Evolutionary conservation across 2,329 filamentous ascomycete genomes (phyloP).

Genomic region (Fusarium sp.): DNA sequence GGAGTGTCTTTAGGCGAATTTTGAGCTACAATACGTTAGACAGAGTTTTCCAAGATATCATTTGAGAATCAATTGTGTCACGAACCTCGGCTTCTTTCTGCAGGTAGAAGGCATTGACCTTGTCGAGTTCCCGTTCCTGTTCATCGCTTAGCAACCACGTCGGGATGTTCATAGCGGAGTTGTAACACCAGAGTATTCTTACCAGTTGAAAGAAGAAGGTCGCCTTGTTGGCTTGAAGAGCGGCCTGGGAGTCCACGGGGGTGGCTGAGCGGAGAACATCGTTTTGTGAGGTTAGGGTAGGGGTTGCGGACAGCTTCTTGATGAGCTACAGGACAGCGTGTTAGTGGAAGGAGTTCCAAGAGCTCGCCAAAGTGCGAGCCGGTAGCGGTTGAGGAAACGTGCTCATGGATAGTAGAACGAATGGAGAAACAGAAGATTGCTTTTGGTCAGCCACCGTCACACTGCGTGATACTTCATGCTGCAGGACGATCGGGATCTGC

Average conservation of each 20-base stretch:
- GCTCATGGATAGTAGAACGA: conserved; percentile 32
- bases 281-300: conserved; percentile 84
- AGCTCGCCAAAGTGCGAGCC: conserved; percentile 34
- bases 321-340: conserved; percentile 79
- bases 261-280: conserved; percentile 66
- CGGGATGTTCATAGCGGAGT: conserved; percentile 48
- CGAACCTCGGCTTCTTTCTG: conserved; percentile 97
- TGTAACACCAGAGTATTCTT: conserved; percentile 55
- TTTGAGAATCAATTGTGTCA: conserved; percentile 29
- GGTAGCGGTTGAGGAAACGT: conserved; percentile 41
- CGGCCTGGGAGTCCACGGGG: conserved; percentile 82
- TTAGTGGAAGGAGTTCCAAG: conserved; percentile 42
- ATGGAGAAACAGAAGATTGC: conserved; percentile 40
- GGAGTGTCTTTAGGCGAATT: conserved; percentile 88
- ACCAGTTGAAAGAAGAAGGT: conserved; percentile 99
- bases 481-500: conserved; percentile 33
- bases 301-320: conserved; percentile 96
- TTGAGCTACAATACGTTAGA: conserved; percentile 77
- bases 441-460: conserved; percentile 41
- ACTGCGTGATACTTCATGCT: conserved; percentile 24
- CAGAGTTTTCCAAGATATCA: background rate
- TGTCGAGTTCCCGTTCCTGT: conserved; percentile 96
- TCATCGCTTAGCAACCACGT: conserved; percentile 57
- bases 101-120: conserved; percentile 97
- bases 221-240: conserved; percentile 95